A percentile compares a stretch with the other conserved stretches of the same genome.
phyloP scores from a whole-genome alignment of 179 eudicot species.

The Actinidia arguta region DNA sequence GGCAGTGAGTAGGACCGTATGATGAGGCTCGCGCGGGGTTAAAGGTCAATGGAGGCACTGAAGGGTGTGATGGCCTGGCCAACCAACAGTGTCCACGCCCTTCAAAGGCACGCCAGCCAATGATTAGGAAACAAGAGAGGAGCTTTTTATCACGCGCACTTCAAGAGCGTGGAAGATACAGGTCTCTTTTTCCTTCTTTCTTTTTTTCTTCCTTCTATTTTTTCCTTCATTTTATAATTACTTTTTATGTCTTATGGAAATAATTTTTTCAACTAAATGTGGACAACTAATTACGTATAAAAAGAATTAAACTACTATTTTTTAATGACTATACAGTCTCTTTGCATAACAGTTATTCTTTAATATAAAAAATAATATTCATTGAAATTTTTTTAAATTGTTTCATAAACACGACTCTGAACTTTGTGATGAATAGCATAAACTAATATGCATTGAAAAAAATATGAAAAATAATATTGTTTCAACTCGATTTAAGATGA shows the following conservation, averaged over 20 bases:
- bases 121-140: neutral
- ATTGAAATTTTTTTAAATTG: no score
- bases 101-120: slow-evolving; percentile 8
- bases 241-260: neutral
- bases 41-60: neutral
- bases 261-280: no score
- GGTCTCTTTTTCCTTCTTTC: neutral
- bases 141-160: neutral
- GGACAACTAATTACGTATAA: neutral
- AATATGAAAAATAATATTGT: no score
- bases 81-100: neutral
- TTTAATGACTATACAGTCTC: no score
- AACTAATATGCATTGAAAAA: no score
- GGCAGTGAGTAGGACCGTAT: neutral
- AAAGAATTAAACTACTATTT: no score
- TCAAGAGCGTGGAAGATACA: neutral
- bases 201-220: neutral
- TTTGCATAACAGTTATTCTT: no score
- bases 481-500: no score
- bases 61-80: neutral
- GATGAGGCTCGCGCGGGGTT: neutral
- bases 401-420: no score
- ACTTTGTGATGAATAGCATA: no score
- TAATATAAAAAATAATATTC: no score
- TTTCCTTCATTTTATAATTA: no score